Evolutionary conservation across 2,329 filamentous ascomycete species (phyloP).

Genomic region (Apiospora marii): DNA sequence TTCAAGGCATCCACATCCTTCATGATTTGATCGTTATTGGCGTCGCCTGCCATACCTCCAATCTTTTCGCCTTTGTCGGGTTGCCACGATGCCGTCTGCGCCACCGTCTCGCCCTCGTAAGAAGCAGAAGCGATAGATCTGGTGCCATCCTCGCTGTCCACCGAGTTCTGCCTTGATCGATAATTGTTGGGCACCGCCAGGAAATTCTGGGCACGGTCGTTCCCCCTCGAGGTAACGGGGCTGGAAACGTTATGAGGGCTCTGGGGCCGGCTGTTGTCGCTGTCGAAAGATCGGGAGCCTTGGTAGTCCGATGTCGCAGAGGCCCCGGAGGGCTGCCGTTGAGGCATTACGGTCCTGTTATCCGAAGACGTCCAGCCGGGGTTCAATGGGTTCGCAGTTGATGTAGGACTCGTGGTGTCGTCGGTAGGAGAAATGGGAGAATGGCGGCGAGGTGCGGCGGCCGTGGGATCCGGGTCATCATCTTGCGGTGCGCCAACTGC

Average conservation of each 20-base stretch:
- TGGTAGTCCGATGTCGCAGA: constrained; percentile 37
- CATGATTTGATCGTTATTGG: constrained; percentile 64
- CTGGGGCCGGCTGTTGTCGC: constrained; percentile 68
- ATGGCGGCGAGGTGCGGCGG: constrained; percentile 33
- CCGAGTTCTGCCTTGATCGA: constrained; percentile 71
- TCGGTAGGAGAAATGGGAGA: constrained; percentile 40
- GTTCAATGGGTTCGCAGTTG: constrained; percentile 32
- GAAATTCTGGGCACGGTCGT: constrained; percentile 58
- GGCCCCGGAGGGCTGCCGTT: constrained; percentile 30
- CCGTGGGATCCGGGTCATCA: constrained; percentile 31
- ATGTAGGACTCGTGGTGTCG: constrained; percentile 41
- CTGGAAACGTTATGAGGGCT: constrained; percentile 78
- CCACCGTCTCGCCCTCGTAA: constrained; percentile 70
- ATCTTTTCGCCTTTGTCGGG: constrained; percentile 48
- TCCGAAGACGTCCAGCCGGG: constrained; percentile 39
- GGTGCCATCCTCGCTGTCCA: constrained; percentile 71
- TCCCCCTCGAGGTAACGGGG: constrained; percentile 55
- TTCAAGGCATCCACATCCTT: constrained; percentile 73
- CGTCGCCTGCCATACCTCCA: constrained; percentile 41
- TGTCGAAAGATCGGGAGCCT: constrained; percentile 67
- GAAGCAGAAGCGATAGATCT: constrained; percentile 63
- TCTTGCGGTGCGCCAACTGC: constrained; percentile 33
- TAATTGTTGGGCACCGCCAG: constrained; percentile 70
- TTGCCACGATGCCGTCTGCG: constrained; percentile 55
- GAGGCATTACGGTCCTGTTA: constrained; percentile 23